Evolutionary conservation across 805 yeast genomes (phyloP).

Genomic region (Wickerhamiella hasegawae): DNA sequence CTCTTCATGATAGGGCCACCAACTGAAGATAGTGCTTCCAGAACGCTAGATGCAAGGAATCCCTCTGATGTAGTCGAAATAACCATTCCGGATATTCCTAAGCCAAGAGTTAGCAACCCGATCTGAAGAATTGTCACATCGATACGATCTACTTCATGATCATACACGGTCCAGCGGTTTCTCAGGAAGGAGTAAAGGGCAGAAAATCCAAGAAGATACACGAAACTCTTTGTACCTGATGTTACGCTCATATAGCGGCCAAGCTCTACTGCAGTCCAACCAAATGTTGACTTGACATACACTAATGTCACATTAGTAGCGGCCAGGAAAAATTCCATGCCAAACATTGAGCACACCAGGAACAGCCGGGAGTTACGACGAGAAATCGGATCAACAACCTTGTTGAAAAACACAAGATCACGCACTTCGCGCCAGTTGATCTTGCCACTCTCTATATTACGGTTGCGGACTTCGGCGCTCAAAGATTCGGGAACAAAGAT

Average conservation of each 20-base stretch:
- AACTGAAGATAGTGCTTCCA: conserved; percentile 18
- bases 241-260: conserved; percentile 19
- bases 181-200: conserved; percentile 10
- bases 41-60: conserved; percentile 13
- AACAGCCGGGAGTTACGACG: conserved; percentile 14
- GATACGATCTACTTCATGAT: conserved; percentile 11
- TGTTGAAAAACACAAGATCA: conserved; percentile 8
- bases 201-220: conserved; percentile 17
- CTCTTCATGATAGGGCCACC: conserved; percentile 18
- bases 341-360: conserved; percentile 10
- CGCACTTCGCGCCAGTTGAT: conserved; percentile 5
- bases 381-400: conserved; percentile 7
- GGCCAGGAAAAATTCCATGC: conserved; percentile 10
- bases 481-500: conserved; percentile 5
- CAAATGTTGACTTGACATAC: conserved; percentile 18
- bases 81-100: no score
- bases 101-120: conserved; percentile 15
- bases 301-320: conserved; percentile 11
- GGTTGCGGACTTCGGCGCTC: conserved; percentile 13
- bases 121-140: conserved; percentile 13
- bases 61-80: conserved; percentile 11
- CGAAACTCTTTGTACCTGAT: conserved; percentile 15
- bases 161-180: conserved; percentile 8
- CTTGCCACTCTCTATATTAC: no score
- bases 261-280: conserved; percentile 20